Evolutionary conservation across 2,329 filamentous ascomycete species (phyloP).

Genomic region (Fusarium falciforme): DNA sequence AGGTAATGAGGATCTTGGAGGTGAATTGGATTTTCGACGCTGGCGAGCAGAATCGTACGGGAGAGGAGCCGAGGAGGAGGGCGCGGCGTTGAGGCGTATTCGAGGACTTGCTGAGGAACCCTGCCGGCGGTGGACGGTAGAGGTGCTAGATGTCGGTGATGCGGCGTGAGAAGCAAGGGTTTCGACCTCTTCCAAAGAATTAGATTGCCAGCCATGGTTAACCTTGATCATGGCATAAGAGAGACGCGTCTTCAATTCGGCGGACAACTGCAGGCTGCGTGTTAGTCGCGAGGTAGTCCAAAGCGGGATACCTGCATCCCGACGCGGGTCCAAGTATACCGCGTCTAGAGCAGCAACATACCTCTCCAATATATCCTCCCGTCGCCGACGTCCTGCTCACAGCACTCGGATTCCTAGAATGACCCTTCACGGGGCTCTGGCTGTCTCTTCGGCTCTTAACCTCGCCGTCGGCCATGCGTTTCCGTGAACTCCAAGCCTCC

Average conservation of each 20-base stretch:
- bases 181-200: slow-evolving; percentile 82
- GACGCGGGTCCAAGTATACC: slow-evolving; percentile 1
- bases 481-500: slow-evolving; percentile 60
- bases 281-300: slow-evolving; percentile 20
- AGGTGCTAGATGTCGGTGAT: slow-evolving; percentile 70
- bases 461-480: slow-evolving; percentile 81
- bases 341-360: slow-evolving; percentile 55
- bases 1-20: slow-evolving; percentile 49
- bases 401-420: slow-evolving; percentile 79
- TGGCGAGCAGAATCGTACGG: slow-evolving; percentile 44
- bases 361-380: slow-evolving; percentile 81
- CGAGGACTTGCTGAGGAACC: slow-evolving; percentile 67
- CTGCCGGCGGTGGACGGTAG: slow-evolving; percentile 64
- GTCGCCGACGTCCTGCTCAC: slow-evolving; percentile 69
- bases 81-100: slow-evolving; percentile 47
- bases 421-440: slow-evolving; percentile 64
- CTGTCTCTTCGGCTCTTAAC: slow-evolving; percentile 67
- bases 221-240: slow-evolving; percentile 96
- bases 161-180: slow-evolving; percentile 75
- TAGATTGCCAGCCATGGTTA: slow-evolving; percentile 87
- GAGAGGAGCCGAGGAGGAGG: slow-evolving; percentile 45
- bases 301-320: not conserved
- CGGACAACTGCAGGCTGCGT: slow-evolving; percentile 68
- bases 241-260: slow-evolving; percentile 83
- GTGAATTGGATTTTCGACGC: slow-evolving; percentile 50